Conservation (phyloP, 2,329 filamentous ascomycete species). For the Calonectria pteridis region DNA sequence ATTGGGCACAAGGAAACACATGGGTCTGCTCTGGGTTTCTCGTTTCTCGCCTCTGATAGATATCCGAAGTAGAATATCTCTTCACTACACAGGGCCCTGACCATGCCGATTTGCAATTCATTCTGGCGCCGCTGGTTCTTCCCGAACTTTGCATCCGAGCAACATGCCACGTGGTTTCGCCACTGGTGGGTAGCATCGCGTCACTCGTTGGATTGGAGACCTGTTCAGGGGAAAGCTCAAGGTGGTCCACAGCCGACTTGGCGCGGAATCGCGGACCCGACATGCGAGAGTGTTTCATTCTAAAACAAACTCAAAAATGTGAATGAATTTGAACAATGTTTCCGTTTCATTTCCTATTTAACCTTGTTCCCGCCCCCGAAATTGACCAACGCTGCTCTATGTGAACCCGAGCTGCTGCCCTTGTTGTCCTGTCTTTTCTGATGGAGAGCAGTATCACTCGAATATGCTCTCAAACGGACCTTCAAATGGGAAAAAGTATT, state of each 20-base stretch:
- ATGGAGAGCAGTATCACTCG: background rate
- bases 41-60: background rate
- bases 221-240: background rate
- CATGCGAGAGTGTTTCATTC: background rate
- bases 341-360: background rate
- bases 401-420: background rate
- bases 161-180: background rate
- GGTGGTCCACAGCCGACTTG: background rate
- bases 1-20: background rate
- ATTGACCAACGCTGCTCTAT: background rate
- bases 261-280: background rate
- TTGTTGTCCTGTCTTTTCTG: background rate
- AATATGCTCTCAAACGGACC: background rate
- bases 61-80: background rate
- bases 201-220: background rate
- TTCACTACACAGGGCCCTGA: background rate
- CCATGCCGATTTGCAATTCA: background rate
- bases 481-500: background rate
- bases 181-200: background rate
- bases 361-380: background rate
- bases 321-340: background rate
- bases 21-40: background rate
- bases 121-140: background rate
- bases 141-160: background rate
- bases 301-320: background rate